Evolutionary conservation across 768 basidiomycete genomes (phyloP).

Genomic region (Termitomyces heimii): DNA sequence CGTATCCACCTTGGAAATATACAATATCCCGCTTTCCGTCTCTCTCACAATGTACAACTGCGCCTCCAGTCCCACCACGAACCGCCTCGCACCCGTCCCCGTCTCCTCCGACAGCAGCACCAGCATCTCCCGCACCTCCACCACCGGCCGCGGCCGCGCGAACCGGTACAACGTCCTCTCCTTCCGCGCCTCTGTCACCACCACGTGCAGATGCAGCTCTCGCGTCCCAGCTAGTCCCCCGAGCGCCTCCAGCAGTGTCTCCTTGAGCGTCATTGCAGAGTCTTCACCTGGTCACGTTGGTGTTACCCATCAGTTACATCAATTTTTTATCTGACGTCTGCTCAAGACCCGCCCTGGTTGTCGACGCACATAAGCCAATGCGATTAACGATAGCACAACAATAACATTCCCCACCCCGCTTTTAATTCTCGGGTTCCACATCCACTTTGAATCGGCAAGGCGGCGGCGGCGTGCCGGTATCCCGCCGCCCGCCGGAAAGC

Average conservation of each 20-base stretch:
- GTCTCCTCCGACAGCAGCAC: conserved; percentile 59
- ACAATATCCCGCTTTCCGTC: conserved; percentile 68
- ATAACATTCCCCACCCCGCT: too few relatives aligned
- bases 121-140: conserved; percentile 72
- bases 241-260: conserved; percentile 55
- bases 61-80: conserved; percentile 79
- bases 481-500: too few relatives aligned
- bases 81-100: conserved; percentile 44
- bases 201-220: conserved; percentile 69
- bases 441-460: too few relatives aligned
- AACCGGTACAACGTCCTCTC: conserved; percentile 70
- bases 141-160: conserved; percentile 56
- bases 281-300: too few relatives aligned
- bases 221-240: conserved; percentile 57
- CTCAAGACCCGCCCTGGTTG: too few relatives aligned
- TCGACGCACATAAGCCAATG: too few relatives aligned
- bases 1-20: conserved; percentile 92
- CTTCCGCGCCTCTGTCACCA: conserved; percentile 64
- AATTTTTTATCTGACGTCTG: too few relatives aligned
- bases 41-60: conserved; percentile 67
- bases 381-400: too few relatives aligned
- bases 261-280: conserved; percentile 39
- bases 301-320: neutral
- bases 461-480: too few relatives aligned
- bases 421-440: too few relatives aligned